Base-by-base conservation (phyloP, 805 yeast species). In the Sugiyamaella floridensis region DNA sequence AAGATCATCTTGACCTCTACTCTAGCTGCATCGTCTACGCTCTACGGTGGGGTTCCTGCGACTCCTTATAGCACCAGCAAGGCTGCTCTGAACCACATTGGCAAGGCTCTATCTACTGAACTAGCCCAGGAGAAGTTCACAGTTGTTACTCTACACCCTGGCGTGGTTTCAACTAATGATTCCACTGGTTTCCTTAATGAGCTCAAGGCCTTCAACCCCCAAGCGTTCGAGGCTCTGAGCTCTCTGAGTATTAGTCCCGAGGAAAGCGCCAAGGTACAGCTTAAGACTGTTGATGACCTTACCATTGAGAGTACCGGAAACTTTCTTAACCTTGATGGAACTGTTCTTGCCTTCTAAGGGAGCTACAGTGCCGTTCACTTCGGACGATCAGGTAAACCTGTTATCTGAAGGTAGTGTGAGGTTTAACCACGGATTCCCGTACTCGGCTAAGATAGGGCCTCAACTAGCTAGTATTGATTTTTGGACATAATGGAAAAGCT, bases 11-110 rank as follows among this genome's bases (percentile, higher is more conserved):
- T 66, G 49, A 51, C 67, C 16, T 61, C 72, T 8, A 58, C 66
- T 22, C 12, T 48, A 9, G 67, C 61, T 5, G 73, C 65, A 5
- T 59, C 66, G 16, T 53, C 64, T 16, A 53, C 55, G 2, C 56
- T 20, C 1, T 60, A 46, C 43, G n/a, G 55, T 5, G 60, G 62
- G 6, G 18, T 59, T 14, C 18, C 59, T 5, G 43, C 52, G 16
- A 51, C 62, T 18, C 67, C 71, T n/a, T 71, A 71, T 51, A 74
- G 74, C 2, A 58, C 58, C 37, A 65, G 73, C 10, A 72, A 72
- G 58, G 71, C 74, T 7, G 75, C 72, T 1, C 53, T 71, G 51
- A 71, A 72, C 61, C 66, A 61, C 56, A 52, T 65, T 14, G 60
- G 59, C 12, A 62, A 56, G 46, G 62, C 63, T 20, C 43, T 72